These are phyloP conservation scores for Aspergillus clavatus DNA, from an alignment of 2,329 filamentous ascomycete genomes.

Conservation along the genomic window DNA sequence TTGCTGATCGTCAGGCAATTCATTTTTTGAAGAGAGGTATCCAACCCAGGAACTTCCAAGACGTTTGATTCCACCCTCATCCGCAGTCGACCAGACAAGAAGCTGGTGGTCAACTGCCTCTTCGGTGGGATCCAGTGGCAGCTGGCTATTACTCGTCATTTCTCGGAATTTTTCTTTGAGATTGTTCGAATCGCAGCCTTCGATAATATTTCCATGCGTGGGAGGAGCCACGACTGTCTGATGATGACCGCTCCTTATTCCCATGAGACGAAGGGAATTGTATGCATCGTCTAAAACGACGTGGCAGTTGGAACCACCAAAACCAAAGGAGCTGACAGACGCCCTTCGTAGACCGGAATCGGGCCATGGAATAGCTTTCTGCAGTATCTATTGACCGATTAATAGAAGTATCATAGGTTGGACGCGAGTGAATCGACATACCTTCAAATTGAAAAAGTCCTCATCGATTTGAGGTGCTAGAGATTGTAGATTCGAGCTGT, in stretches of 20 bases:
- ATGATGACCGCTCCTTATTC: neutral
- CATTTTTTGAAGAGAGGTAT: neutral
- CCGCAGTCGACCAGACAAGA: constrained; percentile 9
- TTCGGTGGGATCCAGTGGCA: neutral
- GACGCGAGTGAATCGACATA: too few relatives aligned
- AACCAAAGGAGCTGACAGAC: constrained; percentile 24
- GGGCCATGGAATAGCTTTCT: constrained; percentile 15
- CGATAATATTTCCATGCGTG: neutral
- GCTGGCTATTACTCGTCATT: too few relatives aligned
- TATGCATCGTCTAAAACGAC: constrained; percentile 20
- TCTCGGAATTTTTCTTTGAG: too few relatives aligned
- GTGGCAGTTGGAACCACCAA: constrained; percentile 26
- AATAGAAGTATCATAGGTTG: too few relatives aligned
- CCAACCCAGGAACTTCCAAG: constrained; percentile 2
- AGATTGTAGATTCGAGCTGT: constrained; percentile 4
- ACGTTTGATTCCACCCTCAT: constrained; percentile 8
- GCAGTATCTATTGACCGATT: constrained; percentile 7
- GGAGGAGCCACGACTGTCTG: constrained; percentile 1
- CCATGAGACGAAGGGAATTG: constrained; percentile 3
- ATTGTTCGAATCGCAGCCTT: too few relatives aligned
- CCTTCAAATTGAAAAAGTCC: neutral
- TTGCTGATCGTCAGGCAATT: neutral
- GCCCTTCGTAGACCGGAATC: constrained; percentile 13
- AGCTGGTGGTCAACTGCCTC: neutral
- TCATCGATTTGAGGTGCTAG: constrained; percentile 6